Base-by-base conservation (phyloP, 2,329 filamentous ascomycete species). In the Diaporthe longicolla region DNA sequence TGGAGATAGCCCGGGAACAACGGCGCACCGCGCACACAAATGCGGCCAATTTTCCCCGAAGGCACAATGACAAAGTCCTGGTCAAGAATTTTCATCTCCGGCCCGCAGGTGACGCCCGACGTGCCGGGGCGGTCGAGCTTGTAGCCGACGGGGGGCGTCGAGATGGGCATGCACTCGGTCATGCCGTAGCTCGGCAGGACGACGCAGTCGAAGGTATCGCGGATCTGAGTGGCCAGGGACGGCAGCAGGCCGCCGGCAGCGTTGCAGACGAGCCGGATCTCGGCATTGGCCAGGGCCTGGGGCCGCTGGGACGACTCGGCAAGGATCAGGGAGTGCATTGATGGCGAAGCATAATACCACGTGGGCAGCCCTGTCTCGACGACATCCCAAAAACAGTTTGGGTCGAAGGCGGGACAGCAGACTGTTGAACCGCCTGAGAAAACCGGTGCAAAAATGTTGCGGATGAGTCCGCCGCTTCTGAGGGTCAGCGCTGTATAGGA, bases 301-400 rank as follows among this genome's bases (percentile, higher is more conserved):
- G 93, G 92, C 72, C 81, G 89, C 6, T 94, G 95, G 4, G 89
- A 82, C 9, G 93, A 91, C 77, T 89, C 91, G 84, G 93, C 94
- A 74, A 97, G 90, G 5, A 97, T 87, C 79, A 97, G 96, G 81
- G 97, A 94, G 83, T 97, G 95, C 81, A 97, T 97, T 0, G 95
- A 97, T 1, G 95, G 95, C n/a, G 97, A 95, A 0, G 95, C 95
- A 0, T 94, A 97, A 84, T 97, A 97, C 95, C 95, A 97, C 82
- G 94, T 97, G 35, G 94, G 95, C 77, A 91, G 87, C 85, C 95
- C 88, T 8, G 88, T 86, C 77, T 87, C 87, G 79, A 97, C 97
- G 82, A 97, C 92, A 32, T 83, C 82, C 95, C 95, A 97, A 84
- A 97, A 97, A 26, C 94, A 92, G 1, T 90, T 89, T 11, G 95